Evolutionary conservation across 2,329 filamentous ascomycete genomes (phyloP).

Genomic region (Metarhizium sp.): DNA sequence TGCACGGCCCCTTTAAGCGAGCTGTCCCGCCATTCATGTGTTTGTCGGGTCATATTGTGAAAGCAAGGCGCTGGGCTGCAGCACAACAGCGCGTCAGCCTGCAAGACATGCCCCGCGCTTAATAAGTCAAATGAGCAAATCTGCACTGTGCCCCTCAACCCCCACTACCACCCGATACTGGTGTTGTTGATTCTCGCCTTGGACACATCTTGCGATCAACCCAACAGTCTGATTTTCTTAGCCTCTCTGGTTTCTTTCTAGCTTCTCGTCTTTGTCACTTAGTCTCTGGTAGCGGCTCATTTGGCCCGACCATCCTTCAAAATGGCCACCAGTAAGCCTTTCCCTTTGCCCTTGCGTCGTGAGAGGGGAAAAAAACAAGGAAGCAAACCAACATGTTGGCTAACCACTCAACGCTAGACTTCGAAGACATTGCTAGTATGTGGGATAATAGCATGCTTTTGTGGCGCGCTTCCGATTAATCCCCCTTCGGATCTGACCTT

Average conservation of each 20-base stretch:
- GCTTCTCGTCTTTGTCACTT: conserved; percentile 4
- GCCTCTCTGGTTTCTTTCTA: conserved; percentile 1
- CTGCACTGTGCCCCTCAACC: conserved; percentile 28
- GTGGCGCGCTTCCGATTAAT: neutral
- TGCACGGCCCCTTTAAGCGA: conserved; percentile 12
- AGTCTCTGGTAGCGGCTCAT: neutral
- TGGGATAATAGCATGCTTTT: conserved; percentile 9
- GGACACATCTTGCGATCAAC: conserved; percentile 25
- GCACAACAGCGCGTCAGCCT: conserved; percentile 7
- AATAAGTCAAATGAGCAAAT: conserved; percentile 12
- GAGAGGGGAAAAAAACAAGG: conserved; percentile 7
- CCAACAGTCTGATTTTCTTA: conserved; percentile 10
- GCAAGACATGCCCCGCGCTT: conserved; percentile 10
- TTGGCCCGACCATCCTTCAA: conserved; percentile 12
- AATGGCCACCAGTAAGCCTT: conserved; percentile 23
- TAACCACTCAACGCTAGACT: conserved; percentile 21
- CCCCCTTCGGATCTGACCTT: neutral
- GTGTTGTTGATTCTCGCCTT: conserved; percentile 10
- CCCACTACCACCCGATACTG: conserved; percentile 19
- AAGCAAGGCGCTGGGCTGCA: neutral
- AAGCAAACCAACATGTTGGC: conserved; percentile 4
- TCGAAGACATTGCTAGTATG: conserved; percentile 38
- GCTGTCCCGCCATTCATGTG: conserved; percentile 17
- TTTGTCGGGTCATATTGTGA: conserved; percentile 17
- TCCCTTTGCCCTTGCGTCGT: neutral